Evolutionary conservation across 108 stramenopile species (phyloP).

Genomic region (Aurantiochytrium sp.): DNA sequence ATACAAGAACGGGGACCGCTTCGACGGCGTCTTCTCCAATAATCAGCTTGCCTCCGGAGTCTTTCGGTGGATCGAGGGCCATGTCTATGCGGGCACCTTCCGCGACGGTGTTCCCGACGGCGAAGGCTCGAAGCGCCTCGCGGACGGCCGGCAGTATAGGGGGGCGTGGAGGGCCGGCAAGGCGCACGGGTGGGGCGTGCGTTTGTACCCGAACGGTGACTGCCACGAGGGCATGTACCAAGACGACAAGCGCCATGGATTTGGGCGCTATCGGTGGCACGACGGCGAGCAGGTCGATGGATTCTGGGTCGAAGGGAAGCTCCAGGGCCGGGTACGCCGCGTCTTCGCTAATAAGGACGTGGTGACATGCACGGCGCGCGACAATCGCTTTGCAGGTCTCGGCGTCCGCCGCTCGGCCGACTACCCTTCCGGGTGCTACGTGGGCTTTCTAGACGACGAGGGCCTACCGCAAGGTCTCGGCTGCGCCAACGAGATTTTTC

Average conservation of each 20-base stretch:
- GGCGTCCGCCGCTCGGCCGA: neutral
- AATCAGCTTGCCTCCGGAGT: neutral
- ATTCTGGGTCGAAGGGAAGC: neutral
- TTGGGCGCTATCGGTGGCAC: neutral
- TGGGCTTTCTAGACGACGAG: neutral
- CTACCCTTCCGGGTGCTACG: neutral
- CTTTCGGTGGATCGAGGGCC: neutral
- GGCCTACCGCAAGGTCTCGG: neutral
- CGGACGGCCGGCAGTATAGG: neutral
- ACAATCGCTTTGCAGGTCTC: neutral
- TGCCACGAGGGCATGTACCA: constrained; percentile 4
- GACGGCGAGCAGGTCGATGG: neutral
- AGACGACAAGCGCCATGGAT: neutral
- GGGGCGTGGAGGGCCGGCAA: neutral
- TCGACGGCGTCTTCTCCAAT: neutral
- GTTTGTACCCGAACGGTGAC: neutral
- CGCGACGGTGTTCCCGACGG: neutral
- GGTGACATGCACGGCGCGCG: neutral
- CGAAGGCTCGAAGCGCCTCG: neutral
- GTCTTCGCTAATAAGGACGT: neutral
- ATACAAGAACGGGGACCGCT: neutral
- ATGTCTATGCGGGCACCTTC: neutral
- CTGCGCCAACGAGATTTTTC: neutral
- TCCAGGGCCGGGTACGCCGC: neutral
- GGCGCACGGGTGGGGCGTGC: constrained; percentile 23